Base-by-base conservation (phyloP, 306 rosid genomes). In the Quercus aquifolioides region DNA sequence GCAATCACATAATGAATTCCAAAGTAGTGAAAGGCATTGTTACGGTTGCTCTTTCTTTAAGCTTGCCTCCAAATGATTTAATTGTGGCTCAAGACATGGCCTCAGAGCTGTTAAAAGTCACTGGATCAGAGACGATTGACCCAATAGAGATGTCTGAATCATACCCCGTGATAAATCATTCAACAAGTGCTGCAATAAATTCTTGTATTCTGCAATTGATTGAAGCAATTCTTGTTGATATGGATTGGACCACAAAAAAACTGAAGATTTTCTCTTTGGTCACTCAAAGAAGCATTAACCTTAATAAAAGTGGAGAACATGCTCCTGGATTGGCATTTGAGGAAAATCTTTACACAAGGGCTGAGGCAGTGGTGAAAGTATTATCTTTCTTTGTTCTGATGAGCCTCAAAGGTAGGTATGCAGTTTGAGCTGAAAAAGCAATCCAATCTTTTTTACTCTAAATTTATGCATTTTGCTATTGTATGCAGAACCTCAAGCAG, bases 231-330 rank as follows among this genome's bases (percentile, higher is more conserved):
- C 31, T 85, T 11, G 55, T 70, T 57, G 88, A 85, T 21, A 78
- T 85, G 81, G 86, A 82, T 65, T 85, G 88, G 88, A 79, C 81
- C 55, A 56, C 77, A 12, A 82, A 82, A 65, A 85, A 65, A 69
- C 60, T 82, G 76, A 85, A 82, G 83, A 64, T 67, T 20, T 62
- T 78, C 38, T 70, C 67, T 46, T 55, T 49, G 55, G 64, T 64
- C 38, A 52, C n/a, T 3, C 72, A 64, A 41, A 82, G 72, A 72
- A 68, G 55, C 51, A n/a, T 51, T 71, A 71, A 75, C 56, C 68
- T 43, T 31, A 63, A 60, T 79, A 77, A 76, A 49, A 72, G 79
- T 28, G 79, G 55, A 1, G 83, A 82, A n/a, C 73, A 54, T 10
- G 73, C 68, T 69, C 51, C 55, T 30, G 76, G 59, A 43, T 73